These are phyloP conservation scores for Colletotrichum destructivum DNA, from an alignment of 2,329 filamentous ascomycete genomes.

Conservation along the genomic window DNA sequence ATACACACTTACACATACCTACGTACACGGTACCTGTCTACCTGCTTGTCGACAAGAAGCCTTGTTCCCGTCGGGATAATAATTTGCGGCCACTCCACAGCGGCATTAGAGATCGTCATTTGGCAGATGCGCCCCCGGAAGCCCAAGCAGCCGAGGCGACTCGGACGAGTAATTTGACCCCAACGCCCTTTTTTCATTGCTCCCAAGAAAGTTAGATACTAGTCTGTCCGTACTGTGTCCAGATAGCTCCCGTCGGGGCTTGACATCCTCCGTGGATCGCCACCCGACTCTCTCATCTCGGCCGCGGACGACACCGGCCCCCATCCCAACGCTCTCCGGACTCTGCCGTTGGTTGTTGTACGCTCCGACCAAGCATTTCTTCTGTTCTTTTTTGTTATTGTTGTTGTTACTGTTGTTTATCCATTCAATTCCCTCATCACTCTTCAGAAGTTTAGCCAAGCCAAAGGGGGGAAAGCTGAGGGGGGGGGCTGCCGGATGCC, in stretches of 20 bases:
- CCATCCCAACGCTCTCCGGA: conserved; percentile 24
- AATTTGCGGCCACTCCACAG: conserved; percentile 42
- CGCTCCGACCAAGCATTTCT: not conserved
- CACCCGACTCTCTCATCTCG: conserved; percentile 35
- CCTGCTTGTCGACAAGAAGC: conserved; percentile 16
- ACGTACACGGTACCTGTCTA: no score
- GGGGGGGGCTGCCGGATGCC: not conserved
- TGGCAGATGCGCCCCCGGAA: conserved; percentile 43
- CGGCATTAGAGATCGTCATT: conserved; percentile 42
- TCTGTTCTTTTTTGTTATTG: not conserved
- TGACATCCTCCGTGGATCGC: conserved; percentile 16
- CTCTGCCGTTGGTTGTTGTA: conserved; percentile 22
- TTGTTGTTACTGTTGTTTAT: not conserved
- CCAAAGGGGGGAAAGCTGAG: not conserved
- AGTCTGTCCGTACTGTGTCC: not conserved
- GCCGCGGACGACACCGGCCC: conserved; percentile 26
- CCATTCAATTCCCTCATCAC: not conserved
- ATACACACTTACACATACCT: no score
- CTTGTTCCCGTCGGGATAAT: conserved; percentile 35
- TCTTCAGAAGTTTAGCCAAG: not conserved
- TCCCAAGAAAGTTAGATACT: not conserved
- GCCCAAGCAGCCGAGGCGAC: conserved; percentile 38
- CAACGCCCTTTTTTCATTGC: conserved; percentile 13
- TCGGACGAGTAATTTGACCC: conserved; percentile 17
- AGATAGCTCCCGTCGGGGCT: conserved; percentile 3